A percentile compares a stretch with the other conserved stretches of the same genome.
These are phyloP conservation scores for Trichoderma brevicompactum DNA, from an alignment of 2,329 filamentous ascomycete genomes.

Conservation along the genomic window DNA sequence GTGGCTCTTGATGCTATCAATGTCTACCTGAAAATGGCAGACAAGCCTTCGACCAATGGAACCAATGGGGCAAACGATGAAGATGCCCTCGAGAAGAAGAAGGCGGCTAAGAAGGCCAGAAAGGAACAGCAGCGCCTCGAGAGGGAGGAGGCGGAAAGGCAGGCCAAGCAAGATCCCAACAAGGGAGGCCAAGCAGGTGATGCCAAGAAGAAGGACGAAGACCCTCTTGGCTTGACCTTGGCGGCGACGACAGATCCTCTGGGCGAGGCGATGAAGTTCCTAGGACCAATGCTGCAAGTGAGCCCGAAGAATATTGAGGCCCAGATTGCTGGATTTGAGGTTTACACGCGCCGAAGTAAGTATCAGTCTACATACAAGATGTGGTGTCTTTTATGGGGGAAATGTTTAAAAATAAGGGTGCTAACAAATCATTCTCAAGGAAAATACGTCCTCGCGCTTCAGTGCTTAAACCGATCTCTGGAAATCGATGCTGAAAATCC, in stretches of 20 bases:
- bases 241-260: conserved; percentile 81
- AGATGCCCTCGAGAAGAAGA: conserved; percentile 74
- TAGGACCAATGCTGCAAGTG: conserved; percentile 79
- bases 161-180: conserved; percentile 81
- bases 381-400: not conserved
- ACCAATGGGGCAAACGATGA: conserved; percentile 61
- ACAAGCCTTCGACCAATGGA: conserved; percentile 71
- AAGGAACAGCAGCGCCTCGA: conserved; percentile 70
- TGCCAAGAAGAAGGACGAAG: conserved; percentile 84
- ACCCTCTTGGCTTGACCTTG: conserved; percentile 81
- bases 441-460: conserved; percentile 85
- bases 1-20: conserved; percentile 81
- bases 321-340: conserved; percentile 86
- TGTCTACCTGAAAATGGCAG: conserved; percentile 78
- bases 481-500: conserved; percentile 71
- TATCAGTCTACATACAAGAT: conserved; percentile 28
- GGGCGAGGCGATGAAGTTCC: conserved; percentile 83
- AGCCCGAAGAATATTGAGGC: conserved; percentile 80
- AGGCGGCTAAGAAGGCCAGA: conserved; percentile 86
- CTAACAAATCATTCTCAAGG: conserved; percentile 52
- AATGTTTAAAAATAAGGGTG: not conserved
- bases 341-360: conserved; percentile 83
- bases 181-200: conserved; percentile 70
- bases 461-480: conserved; percentile 77
- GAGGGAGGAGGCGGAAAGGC: conserved; percentile 77